Base-by-base conservation (phyloP, 331 rosid species). In the Prunus yedoensis region DNA sequence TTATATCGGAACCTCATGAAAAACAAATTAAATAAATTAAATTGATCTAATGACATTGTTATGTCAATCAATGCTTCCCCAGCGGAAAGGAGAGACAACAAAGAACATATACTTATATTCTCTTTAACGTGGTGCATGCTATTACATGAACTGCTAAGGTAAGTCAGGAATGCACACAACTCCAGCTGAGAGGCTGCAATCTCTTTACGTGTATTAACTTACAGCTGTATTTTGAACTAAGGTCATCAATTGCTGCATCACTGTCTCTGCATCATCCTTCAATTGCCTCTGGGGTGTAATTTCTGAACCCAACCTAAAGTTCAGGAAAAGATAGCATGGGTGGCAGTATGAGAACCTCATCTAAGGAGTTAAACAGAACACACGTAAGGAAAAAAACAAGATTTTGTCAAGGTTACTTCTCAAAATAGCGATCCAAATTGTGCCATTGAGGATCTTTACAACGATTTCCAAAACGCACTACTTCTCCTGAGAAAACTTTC, bases 401-500 rank as follows among this genome's bases (percentile, higher is more conserved):
- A 54, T 70, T 60, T 74, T 59, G 54, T 14, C 56, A 65, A 8
- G 67, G 20, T 87, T 92, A 95, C 99, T 91, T 95, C 63, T 91
- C 96, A 82, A 95, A 95, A 82, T 91, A 95, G 85, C 99, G 94
- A 77, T 95, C 86, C 80, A 95, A 81, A 77, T 95, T 84, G 82
- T 95, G 99, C 99, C 99, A 95, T 73, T 95, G 99, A 80, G 99
- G 99, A 88, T 95, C 98, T 87, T 91, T 92, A 78, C 99, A 95
- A 68, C 96, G 97, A 89, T 95, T 95, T 78, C 99, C 99, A 83
- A 95, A 95, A 27, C 99, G 98, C 41, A 95, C 97, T 76, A 95
- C 98, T 88, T 95, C 99, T 60, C 99, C 92, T 4, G 91, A 87
- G 84, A 95, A 95, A 46, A 92, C 84, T 83, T 86, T 89, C 83